Base-by-base conservation (phyloP, 2,329 filamentous ascomycete genomes). In the Xylaria sp. region DNA sequence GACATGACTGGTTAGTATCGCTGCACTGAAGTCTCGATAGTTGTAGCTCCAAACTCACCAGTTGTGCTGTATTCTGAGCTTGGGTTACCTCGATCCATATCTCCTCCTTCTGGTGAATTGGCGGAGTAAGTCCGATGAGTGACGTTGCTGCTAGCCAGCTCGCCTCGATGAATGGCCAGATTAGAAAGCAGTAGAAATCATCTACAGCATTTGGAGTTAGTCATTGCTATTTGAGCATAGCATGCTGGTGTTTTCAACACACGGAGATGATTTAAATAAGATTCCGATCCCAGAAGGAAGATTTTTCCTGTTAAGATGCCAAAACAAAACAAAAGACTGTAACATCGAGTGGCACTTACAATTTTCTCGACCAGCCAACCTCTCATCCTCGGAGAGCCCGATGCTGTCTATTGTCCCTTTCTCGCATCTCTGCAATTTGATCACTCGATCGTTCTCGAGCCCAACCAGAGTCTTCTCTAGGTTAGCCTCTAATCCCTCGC, bases 101-200 rank as follows among this genome's bases (percentile, higher is more conserved):
- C 56, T 91, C 89, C n/a, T 85, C 84, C n/a, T 84, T 82, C 66
- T 85, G 79, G 0, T 77, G 82, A 0, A 80, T 76, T 3, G 93
- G 93, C 1, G 94, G 94, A 0, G 93, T 91, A 14, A 98, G 85
- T 53, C 95, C 94, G 83, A 97, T 91, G 0, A 98, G 84, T 0
- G 92, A 93, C 0, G 98, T 91, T 0, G 94, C 92, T 11, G 93
- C 94, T 1, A 99, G 86, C 96, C 96, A 99, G 61, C 88, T 91
- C 0, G 94, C 92, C 80, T 99, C 96, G 72, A 98, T 94, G 74
- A 99, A 99, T 0, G 96, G 96, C 96, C 96, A 99, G 71, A 99
- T 93, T 21, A 99, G 82, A 85, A 98, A 99, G 82, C 95, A 98
- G 82, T 98, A 98, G 80, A 99, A 99, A 78, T 99, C 96, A 76